Conservation (phyloP, 805 yeast species). For the Pichia insulana region DNA sequence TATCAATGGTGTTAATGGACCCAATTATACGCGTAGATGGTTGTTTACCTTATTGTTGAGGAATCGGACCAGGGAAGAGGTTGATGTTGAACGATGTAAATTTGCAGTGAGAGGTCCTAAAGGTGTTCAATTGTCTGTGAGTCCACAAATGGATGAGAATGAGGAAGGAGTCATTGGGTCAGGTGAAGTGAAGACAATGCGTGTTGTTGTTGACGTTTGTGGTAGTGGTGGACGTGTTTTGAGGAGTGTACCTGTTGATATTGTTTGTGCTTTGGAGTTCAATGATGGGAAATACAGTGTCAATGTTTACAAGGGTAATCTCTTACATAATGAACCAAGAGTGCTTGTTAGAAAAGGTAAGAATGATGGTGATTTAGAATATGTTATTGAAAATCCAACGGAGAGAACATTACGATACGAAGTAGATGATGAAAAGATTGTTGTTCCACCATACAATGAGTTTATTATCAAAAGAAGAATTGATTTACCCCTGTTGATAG, state of each 20-base stretch:
- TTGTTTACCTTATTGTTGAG: conserved; percentile 2
- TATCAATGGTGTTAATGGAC: no score
- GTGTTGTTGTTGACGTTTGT: conserved; percentile 1
- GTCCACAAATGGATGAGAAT: conserved; percentile 6
- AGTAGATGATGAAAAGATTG: conserved; percentile 10
- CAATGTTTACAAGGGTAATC: conserved; percentile 39
- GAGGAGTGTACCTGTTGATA: conserved; percentile 18
- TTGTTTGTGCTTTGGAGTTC: conserved; percentile 15
- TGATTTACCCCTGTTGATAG: conserved; percentile 53
- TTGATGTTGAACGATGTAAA: neutral
- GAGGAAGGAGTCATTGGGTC: neutral
- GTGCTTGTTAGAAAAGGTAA: conserved; percentile 34
- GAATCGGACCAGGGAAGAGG: conserved; percentile 27
- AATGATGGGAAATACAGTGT: conserved; percentile 26
- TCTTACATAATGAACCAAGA: conserved; percentile 66
- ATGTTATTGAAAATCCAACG: conserved; percentile 68
- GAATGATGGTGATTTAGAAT: conserved; percentile 25
- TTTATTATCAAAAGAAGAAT: no score
- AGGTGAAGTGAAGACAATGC: neutral
- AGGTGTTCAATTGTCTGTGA: conserved; percentile 1
- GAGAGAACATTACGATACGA: conserved; percentile 54
- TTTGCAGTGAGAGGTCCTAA: conserved; percentile 3
- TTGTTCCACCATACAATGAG: neutral
- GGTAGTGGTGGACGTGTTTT: conserved; percentile 1
- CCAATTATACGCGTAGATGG: conserved; percentile 20